Evolutionary conservation across 2,329 filamentous ascomycete genomes (phyloP).

Genomic region (Coniochaeta sp.): DNA sequence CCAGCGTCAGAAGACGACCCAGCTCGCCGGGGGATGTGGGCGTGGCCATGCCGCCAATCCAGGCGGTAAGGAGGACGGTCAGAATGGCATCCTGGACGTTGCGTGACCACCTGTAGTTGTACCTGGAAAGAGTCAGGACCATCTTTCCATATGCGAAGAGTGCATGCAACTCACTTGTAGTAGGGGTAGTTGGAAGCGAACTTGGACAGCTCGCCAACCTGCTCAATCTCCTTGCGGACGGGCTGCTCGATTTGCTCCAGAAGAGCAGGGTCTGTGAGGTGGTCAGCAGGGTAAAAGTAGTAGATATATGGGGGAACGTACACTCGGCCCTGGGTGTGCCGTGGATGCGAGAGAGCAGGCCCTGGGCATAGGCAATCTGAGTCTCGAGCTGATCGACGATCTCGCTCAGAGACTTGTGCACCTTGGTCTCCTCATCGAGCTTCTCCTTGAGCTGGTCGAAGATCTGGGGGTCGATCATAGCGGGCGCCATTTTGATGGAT

Average conservation of each 20-base stretch:
- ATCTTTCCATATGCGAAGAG: neutral
- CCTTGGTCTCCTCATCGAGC: constrained; percentile 78
- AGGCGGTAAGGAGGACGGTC: constrained; percentile 54
- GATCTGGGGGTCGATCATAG: constrained; percentile 71
- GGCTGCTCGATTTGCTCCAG: constrained; percentile 63
- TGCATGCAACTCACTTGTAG: constrained; percentile 63
- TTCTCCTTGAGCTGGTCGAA: constrained; percentile 83
- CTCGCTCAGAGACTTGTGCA: constrained; percentile 76
- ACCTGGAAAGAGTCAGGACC: constrained; percentile 30
- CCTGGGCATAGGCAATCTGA: constrained; percentile 73
- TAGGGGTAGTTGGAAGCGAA: constrained; percentile 84
- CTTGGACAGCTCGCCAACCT: constrained; percentile 61
- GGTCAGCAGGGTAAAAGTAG: constrained; percentile 6
- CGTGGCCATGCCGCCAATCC: constrained; percentile 67
- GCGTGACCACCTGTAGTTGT: constrained; percentile 81
- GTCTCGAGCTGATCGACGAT: constrained; percentile 79
- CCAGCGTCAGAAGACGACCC: constrained; percentile 73
- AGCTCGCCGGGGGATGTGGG: constrained; percentile 44
- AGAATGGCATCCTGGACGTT: constrained; percentile 73
- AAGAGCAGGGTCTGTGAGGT: constrained; percentile 54
- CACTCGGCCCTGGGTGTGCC: constrained; percentile 64
- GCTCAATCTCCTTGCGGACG: constrained; percentile 65
- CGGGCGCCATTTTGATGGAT: constrained; percentile 12
- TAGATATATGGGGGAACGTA: constrained; percentile 14
- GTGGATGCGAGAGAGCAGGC: constrained; percentile 81